phyloP scores from a whole-genome alignment of 2,329 filamentous ascomycete species.

The Ophiostoma australiae region DNA sequence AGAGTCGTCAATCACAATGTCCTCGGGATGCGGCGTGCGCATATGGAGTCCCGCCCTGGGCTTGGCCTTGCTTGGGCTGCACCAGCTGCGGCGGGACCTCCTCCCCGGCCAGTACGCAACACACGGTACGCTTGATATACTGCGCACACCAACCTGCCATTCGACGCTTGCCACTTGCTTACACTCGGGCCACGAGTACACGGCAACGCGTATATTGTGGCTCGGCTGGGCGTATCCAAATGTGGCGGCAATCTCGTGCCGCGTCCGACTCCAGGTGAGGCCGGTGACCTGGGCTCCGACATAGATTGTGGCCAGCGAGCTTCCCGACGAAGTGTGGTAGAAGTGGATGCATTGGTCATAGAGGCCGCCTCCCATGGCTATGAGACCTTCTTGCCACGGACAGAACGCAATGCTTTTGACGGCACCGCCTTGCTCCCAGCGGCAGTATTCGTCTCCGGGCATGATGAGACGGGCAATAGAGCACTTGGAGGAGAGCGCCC shows the following conservation, averaged over 20 bases:
- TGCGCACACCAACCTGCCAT: slow-evolving; percentile 63
- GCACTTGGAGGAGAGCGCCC: background rate
- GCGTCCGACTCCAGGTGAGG: slow-evolving; percentile 80
- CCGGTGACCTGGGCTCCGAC: slow-evolving; percentile 91
- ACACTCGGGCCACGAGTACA: slow-evolving; percentile 93
- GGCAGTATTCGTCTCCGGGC: slow-evolving; percentile 53
- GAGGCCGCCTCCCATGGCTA: slow-evolving; percentile 88
- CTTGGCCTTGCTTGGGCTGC: slow-evolving; percentile 17
- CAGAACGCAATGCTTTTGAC: slow-evolving; percentile 97
- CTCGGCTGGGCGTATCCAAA: slow-evolving; percentile 92
- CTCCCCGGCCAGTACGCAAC: slow-evolving; percentile 42
- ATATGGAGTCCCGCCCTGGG: no score
- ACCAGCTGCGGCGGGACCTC: no score
- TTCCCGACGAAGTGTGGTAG: slow-evolving; percentile 79
- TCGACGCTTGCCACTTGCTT: slow-evolving; percentile 78
- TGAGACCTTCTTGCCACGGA: slow-evolving; percentile 80
- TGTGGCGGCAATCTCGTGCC: slow-evolving; percentile 83
- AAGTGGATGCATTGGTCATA: slow-evolving; percentile 97
- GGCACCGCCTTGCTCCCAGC: slow-evolving; percentile 75
- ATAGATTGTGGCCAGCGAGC: slow-evolving; percentile 81
- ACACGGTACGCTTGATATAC: slow-evolving; percentile 83
- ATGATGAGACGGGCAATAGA: background rate
- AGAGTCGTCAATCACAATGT: slow-evolving; percentile 23
- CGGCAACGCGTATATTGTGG: slow-evolving; percentile 80
- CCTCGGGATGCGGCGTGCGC: background rate